Evolutionary conservation across 2,329 filamentous ascomycete genomes (phyloP).

Genomic region (Diaporthe aspalathi): DNA sequence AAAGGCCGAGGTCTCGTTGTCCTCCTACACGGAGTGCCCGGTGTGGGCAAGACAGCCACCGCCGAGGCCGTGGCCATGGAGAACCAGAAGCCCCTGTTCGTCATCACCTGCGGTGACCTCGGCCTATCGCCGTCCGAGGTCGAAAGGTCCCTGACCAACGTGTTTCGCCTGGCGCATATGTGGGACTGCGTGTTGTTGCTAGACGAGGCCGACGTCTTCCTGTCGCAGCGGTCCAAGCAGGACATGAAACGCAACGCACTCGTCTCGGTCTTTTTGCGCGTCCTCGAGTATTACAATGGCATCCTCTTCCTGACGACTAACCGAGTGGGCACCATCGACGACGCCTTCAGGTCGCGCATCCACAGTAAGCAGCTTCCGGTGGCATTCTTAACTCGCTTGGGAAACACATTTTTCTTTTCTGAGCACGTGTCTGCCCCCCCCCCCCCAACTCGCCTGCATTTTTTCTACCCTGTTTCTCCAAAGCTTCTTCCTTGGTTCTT

Average conservation of each 20-base stretch:
- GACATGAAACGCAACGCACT: constrained; percentile 48
- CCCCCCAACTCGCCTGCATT: no score
- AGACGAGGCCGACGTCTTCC: constrained; percentile 57
- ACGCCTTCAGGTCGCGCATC: constrained; percentile 44
- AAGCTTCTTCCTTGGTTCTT: no score
- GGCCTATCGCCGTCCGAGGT: constrained; percentile 44
- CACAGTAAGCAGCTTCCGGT: no score
- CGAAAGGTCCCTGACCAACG: constrained; percentile 44
- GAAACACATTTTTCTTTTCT: no score
- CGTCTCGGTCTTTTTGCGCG: constrained; percentile 45
- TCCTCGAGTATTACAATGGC: constrained; percentile 47
- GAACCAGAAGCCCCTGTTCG: constrained; percentile 47
- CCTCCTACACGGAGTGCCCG: constrained; percentile 50
- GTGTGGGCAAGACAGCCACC: constrained; percentile 54
- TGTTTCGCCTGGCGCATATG: constrained; percentile 45
- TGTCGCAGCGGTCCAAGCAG: constrained; percentile 44
- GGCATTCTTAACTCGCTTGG: no score
- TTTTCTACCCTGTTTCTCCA: no score
- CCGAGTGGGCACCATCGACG: constrained; percentile 46
- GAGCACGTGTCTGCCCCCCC: no score
- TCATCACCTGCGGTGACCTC: constrained; percentile 46
- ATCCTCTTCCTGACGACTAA: constrained; percentile 54
- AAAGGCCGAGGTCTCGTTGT: constrained; percentile 52
- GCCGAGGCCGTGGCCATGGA: constrained; percentile 51
- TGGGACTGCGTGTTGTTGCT: constrained; percentile 56